Percentiles rank a stretch among this genome's conserved stretches.
phyloP scores from a whole-genome alignment of 169 alveolate species.

The Cryptosporidium viatorum region DNA sequence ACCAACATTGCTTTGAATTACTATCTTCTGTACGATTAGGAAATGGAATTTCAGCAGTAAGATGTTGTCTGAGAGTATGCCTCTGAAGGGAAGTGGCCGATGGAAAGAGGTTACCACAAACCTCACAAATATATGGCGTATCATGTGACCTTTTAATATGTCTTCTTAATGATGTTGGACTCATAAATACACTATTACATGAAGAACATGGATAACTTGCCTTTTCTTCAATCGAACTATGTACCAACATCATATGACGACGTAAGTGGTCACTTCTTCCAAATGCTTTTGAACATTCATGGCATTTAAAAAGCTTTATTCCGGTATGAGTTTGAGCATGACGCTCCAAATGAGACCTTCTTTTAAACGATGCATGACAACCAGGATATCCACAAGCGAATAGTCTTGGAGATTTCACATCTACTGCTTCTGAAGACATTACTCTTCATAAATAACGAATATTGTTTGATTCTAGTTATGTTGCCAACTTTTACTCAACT shows the following conservation, averaged over 20 bases:
- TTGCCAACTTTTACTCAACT: constrained; percentile 56
- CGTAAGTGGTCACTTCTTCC: constrained; percentile 75
- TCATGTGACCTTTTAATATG: constrained; percentile 74
- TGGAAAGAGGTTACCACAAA: constrained; percentile 72
- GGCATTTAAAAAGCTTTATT: constrained; percentile 73
- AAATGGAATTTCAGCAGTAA: constrained; percentile 76
- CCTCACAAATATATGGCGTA: constrained; percentile 74
- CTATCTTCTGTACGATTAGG: constrained; percentile 75
- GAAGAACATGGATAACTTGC: constrained; percentile 74
- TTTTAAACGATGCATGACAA: constrained; percentile 75
- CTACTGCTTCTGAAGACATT: constrained; percentile 76
- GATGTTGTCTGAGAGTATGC: constrained; percentile 74
- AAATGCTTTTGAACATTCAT: constrained; percentile 73
- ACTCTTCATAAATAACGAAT: constrained; percentile 71
- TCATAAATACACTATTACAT: constrained; percentile 70
- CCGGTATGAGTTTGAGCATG: constrained; percentile 76
- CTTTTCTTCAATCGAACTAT: constrained; percentile 70
- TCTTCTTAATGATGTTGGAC: constrained; percentile 72
- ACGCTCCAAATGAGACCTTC: constrained; percentile 73
- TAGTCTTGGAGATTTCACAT: constrained; percentile 75
- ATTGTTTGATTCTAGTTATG: neutral
- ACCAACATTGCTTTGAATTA: constrained; percentile 70
- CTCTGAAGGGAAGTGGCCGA: constrained; percentile 74
- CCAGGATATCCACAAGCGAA: constrained; percentile 76
- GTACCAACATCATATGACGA: constrained; percentile 74